Percentiles rank a stretch among this genome's conserved stretches.
phyloP scores from a whole-genome alignment of 805 yeast genomes.

The Pichia thaimueangensis region DNA sequence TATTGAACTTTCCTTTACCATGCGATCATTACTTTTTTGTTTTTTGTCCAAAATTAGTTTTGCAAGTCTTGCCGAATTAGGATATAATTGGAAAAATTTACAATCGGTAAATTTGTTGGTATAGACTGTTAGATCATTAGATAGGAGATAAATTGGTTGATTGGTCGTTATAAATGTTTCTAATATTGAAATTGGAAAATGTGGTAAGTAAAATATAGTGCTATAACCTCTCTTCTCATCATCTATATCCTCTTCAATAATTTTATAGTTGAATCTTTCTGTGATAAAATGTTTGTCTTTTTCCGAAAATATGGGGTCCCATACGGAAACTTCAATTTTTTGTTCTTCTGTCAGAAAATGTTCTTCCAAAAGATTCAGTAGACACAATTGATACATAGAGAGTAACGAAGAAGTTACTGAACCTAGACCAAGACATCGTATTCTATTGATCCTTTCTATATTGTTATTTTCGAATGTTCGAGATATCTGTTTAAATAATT shows the following conservation, averaged over 20 bases:
- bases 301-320: conserved; percentile 28
- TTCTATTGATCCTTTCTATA: conserved; percentile 5
- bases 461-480: too few species aligned
- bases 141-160: conserved; percentile 24
- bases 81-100: conserved; percentile 25
- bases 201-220: conserved; percentile 29
- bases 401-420: conserved; percentile 18
- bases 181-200: conserved; percentile 27
- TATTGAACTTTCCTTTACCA: not conserved
- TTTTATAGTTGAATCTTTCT: conserved; percentile 10
- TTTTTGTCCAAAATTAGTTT: conserved; percentile 6
- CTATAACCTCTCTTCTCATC: not conserved
- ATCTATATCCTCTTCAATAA: conserved; percentile 13
- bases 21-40: not conserved
- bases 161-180: conserved; percentile 19
- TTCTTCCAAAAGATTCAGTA: conserved; percentile 16
- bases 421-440: conserved; percentile 30
- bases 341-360: conserved; percentile 7
- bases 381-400: conserved; percentile 26
- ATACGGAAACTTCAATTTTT: conserved; percentile 17
- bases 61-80: conserved; percentile 23
- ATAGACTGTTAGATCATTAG: conserved; percentile 29
- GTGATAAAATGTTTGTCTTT: conserved; percentile 20
- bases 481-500: not conserved
- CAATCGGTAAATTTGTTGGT: conserved; percentile 21